Conservation (phyloP, 495 filamentous ascomycete genomes). For the Usnea hakonensis region DNA sequence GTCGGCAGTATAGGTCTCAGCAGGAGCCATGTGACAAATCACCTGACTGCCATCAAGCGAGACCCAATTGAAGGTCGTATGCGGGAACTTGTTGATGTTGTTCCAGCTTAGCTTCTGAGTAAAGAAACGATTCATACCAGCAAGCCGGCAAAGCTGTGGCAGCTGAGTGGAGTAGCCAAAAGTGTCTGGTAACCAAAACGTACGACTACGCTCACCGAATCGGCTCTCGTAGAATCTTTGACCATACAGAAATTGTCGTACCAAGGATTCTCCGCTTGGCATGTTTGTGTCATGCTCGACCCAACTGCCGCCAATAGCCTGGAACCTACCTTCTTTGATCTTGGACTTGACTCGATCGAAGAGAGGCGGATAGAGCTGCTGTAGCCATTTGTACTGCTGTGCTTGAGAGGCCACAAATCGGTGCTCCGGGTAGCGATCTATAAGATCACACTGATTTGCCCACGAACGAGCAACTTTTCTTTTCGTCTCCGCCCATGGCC, state of each 20-base stretch:
- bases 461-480: slow-evolving; percentile 93
- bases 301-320: slow-evolving; percentile 95
- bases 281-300: slow-evolving; percentile 98
- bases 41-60: slow-evolving; percentile 91
- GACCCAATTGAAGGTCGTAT: slow-evolving; percentile 98
- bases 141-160: slow-evolving; percentile 81
- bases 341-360: slow-evolving; percentile 87
- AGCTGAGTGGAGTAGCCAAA: slow-evolving; percentile 95
- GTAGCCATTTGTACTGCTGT: slow-evolving; percentile 97
- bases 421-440: slow-evolving; percentile 91
- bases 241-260: slow-evolving; percentile 91
- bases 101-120: slow-evolving; percentile 97
- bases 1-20: slow-evolving; percentile 89
- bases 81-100: slow-evolving; percentile 98
- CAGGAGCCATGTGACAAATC: slow-evolving; percentile 90
- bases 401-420: slow-evolving; percentile 87
- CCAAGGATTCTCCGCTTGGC: slow-evolving; percentile 88
- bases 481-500: slow-evolving; percentile 98
- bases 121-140: slow-evolving; percentile 93
- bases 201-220: slow-evolving; percentile 80
- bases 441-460: slow-evolving; percentile 89
- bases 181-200: slow-evolving; percentile 97
- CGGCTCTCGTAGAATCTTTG: slow-evolving; percentile 91
- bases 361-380: slow-evolving; percentile 75
- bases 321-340: slow-evolving; percentile 83